phyloP scores from a whole-genome alignment of 2,329 filamentous ascomycete genomes.

The Nectriaceae sp. region DNA sequence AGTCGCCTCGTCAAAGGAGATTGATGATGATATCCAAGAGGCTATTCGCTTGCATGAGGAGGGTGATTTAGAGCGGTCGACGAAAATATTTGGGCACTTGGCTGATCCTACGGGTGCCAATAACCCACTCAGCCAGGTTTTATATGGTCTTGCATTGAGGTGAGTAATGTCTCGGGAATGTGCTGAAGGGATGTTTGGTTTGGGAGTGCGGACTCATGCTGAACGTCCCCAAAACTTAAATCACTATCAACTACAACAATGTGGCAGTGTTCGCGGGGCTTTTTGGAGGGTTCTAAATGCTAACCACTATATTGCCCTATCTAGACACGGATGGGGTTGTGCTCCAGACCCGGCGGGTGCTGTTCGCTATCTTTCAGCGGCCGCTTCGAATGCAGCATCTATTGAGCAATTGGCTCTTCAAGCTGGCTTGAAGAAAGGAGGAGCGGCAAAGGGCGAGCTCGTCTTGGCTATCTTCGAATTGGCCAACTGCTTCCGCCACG shows the following conservation, averaged over 20 bases:
- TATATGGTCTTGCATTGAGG: conserved; percentile 90
- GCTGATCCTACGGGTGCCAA: conserved; percentile 84
- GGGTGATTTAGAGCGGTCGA: conserved; percentile 77
- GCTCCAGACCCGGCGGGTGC: conserved; percentile 70
- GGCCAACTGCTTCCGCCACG: conserved; percentile 88
- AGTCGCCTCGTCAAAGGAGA: conserved; percentile 50
- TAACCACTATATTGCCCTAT: conserved; percentile 12
- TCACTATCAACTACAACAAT: too few species aligned
- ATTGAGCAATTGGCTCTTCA: conserved; percentile 84
- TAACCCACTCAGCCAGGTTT: conserved; percentile 91
- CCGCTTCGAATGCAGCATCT: conserved; percentile 85
- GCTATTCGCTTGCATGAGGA: conserved; percentile 92
- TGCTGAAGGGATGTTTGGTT: background rate
- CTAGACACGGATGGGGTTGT: conserved; percentile 91
- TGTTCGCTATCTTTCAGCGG: conserved; percentile 81
- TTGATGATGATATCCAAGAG: conserved; percentile 80
- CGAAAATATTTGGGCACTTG: conserved; percentile 79
- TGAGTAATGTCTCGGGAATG: conserved; percentile 46
- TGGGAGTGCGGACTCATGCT: too few species aligned
- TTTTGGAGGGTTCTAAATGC: conserved; percentile 4
- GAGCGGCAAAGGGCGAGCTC: conserved; percentile 92
- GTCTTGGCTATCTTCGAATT: conserved; percentile 96
- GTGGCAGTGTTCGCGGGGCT: too few species aligned
- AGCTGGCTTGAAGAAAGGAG: conserved; percentile 89
- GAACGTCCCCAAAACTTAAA: too few species aligned